phyloP scores from a whole-genome alignment of 2,329 filamentous ascomycete genomes.

The Aspergillus piperis region DNA sequence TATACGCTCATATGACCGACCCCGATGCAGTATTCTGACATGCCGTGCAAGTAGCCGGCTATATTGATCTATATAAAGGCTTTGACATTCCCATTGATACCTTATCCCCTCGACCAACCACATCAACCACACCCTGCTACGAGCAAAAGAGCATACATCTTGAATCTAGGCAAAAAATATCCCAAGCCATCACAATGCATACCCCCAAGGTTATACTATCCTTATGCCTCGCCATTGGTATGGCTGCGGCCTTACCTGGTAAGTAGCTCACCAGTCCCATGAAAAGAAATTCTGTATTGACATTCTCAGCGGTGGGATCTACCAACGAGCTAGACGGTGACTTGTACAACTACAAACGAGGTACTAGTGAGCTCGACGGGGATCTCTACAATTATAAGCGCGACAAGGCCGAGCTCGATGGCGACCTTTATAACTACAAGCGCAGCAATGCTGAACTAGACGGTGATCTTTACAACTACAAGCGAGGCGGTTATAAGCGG shows the following conservation, averaged over 20 bases:
- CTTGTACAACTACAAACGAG: constrained; percentile 1
- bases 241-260: not conserved
- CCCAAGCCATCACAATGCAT: not conserved
- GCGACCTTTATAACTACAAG: not conserved
- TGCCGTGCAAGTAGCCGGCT: no score
- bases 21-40: no score
- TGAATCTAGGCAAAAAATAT: no score
- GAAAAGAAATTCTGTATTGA: not conserved
- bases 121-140: no score
- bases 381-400: not conserved
- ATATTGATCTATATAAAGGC: no score
- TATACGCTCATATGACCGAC: no score
- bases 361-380: not conserved
- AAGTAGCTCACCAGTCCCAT: not conserved
- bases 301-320: not conserved
- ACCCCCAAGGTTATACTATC: not conserved
- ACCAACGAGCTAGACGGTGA: not conserved
- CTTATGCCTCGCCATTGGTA: not conserved
- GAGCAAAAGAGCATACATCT: no score
- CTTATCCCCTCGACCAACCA: no score
- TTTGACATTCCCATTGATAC: no score
- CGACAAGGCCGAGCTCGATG: not conserved
- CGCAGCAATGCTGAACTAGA: not conserved
- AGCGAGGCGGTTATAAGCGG: not conserved
- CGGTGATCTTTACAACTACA: not conserved